Percentiles rank a stretch among this genome's conserved stretches.
These are phyloP conservation scores for Nissolia schottii DNA, from an alignment of 306 rosid species.

Conservation along the genomic window DNA sequence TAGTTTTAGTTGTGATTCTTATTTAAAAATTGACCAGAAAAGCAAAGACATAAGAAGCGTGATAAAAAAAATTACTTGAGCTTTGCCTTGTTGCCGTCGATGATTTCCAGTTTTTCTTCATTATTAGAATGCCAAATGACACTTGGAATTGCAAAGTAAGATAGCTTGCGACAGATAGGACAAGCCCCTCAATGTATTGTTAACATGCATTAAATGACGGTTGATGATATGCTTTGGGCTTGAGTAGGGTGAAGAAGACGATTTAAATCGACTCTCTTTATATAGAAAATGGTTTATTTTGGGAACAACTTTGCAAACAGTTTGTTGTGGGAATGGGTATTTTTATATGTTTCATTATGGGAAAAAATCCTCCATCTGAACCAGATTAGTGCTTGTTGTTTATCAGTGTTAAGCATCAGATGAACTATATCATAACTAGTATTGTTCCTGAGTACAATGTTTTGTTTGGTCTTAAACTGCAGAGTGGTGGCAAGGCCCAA, in stretches of 20 bases:
- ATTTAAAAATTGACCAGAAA: neutral
- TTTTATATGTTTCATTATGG: too few species aligned
- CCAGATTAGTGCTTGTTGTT: constrained; percentile 3
- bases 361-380: too few species aligned
- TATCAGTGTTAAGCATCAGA: neutral
- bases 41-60: neutral
- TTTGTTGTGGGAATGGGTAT: too few species aligned
- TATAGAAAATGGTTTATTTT: too few species aligned
- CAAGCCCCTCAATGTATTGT: constrained; percentile 86
- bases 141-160: constrained; percentile 93
- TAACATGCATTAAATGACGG: constrained; percentile 92
- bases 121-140: constrained; percentile 84
- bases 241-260: too few species aligned
- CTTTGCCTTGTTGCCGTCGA: constrained; percentile 83
- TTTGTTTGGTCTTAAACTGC: constrained; percentile 16
- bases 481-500: constrained; percentile 25
- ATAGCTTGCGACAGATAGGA: constrained; percentile 92
- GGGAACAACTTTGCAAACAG: too few species aligned
- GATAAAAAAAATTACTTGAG: constrained; percentile 67
- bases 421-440: constrained; percentile 11
- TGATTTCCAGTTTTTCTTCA: constrained; percentile 83
- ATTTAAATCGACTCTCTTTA: too few species aligned
- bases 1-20: neutral
- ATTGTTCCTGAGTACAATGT: neutral
- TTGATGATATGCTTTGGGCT: too few species aligned